Percentiles rank a stretch among this genome's conserved stretches.
phyloP scores from a whole-genome alignment of 2,329 filamentous ascomycete genomes.

The Colletotrichum cuscutae region DNA sequence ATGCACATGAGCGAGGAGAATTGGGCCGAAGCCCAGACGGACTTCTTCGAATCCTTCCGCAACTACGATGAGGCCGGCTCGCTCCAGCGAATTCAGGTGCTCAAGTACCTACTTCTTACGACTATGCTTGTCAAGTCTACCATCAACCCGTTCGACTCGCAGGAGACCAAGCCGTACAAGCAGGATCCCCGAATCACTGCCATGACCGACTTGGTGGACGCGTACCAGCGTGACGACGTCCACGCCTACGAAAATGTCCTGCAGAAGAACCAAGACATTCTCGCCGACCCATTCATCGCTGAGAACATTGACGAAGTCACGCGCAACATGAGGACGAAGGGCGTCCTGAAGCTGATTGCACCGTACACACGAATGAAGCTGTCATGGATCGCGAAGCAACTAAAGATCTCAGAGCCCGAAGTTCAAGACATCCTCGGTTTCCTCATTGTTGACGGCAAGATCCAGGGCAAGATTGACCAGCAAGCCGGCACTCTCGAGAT shows the following conservation, averaged over 20 bases:
- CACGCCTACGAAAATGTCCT: constrained; percentile 90
- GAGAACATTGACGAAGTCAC: constrained; percentile 99
- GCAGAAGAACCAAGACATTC: constrained; percentile 86
- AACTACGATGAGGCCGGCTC: constrained; percentile 99
- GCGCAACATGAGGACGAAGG: constrained; percentile 97
- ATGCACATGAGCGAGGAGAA: constrained; percentile 99
- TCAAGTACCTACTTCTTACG: constrained; percentile 95
- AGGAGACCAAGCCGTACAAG: constrained; percentile 98
- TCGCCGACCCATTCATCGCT: constrained; percentile 94
- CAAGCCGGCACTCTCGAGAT: constrained; percentile 86
- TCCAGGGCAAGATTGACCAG: constrained; percentile 90
- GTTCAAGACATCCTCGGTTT: constrained; percentile 97
- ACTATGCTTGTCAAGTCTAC: constrained; percentile 99
- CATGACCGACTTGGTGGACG: constrained; percentile 97
- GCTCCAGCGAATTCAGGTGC: constrained; percentile 93
- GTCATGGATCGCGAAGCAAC: constrained; percentile 85
- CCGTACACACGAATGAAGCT: constrained; percentile 95
- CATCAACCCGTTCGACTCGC: constrained; percentile 98
- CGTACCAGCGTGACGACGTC: constrained; percentile 95
- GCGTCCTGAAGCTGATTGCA: constrained; percentile 89
- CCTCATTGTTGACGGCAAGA: constrained; percentile 89
- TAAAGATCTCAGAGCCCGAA: constrained; percentile 86
- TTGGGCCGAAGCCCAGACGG: constrained; percentile 95
- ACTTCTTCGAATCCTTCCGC: constrained; percentile 98
- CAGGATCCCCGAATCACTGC: constrained; percentile 93